Base-by-base conservation (phyloP, 225 moss, liverwort and hornwort genomes). In the Ulota crispa region DNA sequence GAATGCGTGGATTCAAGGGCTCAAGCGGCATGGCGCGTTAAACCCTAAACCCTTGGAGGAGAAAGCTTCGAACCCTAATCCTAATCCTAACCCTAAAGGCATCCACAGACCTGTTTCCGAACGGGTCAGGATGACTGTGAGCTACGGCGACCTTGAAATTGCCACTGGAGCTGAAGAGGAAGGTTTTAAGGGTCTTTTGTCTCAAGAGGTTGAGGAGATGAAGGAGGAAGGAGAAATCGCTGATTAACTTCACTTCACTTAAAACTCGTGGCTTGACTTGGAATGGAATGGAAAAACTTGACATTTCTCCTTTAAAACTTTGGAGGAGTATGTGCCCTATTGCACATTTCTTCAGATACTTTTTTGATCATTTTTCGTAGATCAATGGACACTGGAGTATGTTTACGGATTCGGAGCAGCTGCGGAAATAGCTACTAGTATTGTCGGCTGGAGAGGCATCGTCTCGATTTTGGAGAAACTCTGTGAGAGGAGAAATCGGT, bases 1-100 rank as follows among this genome's bases (percentile, higher is more conserved):
- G 84, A 92, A 89, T 37, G 99, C 99, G 52, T 99, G 99, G 99
- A 82, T 85, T 74, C 96, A 93, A 81, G 99, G 96, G 55, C 67
- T 99, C 12, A 89, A 85, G 79, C 86, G 75, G 79, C 82, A 83
- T 45, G 39, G 39, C 39, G 24, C 28, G 28, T 62, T 80, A 80
- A 85, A 64, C 77, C 83, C 64, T 80, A 74, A 86, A 84, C 74
- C 84, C 85, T 80, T 34, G 37, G 76, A 75, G 68, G 42, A 62
- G 31, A 69, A 50, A 77, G 52, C 53, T 55, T 34, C 39, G 23
- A 27, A 60, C 42, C 37, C 42, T 30, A 27, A 60, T 36, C 37
- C 42, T 11, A 66, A 62, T 65, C 76, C 72, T 28, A 27, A 59
- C 31, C 37, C 37, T 11, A 69, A 62, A 66, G 71, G 70, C 19